Conservation (phyloP, 2,329 filamentous ascomycete species). For the Scytalidium sp. region DNA sequence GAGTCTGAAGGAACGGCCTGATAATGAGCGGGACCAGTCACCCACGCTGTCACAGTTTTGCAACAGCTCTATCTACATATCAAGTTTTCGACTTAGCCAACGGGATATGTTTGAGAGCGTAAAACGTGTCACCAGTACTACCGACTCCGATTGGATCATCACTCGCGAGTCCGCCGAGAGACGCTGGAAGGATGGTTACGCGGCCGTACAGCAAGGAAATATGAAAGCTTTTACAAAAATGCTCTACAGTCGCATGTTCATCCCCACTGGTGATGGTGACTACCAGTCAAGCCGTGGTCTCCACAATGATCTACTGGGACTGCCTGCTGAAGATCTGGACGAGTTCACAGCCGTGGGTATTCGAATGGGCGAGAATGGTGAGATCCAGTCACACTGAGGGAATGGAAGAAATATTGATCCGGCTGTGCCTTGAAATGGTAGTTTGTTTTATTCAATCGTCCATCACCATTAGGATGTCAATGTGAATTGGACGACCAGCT, state of each 20-base stretch:
- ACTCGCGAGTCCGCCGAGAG: conserved; percentile 5
- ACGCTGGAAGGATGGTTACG: conserved; percentile 10
- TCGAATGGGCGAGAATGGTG: conserved; percentile 4
- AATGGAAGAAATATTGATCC: too few relatives aligned
- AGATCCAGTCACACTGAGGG: too few relatives aligned
- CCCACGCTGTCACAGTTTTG: conserved; percentile 34
- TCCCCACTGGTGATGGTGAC: conserved; percentile 10
- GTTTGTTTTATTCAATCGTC: too few relatives aligned
- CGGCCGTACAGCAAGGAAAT: conserved; percentile 10
- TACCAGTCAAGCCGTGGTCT: conserved; percentile 7
- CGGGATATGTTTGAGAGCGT: conserved; percentile 42
- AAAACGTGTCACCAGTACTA: conserved; percentile 16
- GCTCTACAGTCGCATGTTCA: conserved; percentile 15
- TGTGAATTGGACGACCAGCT: too few relatives aligned
- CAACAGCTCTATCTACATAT: conserved; percentile 40
- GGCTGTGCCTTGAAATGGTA: too few relatives aligned
- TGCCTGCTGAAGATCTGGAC: conserved; percentile 16
- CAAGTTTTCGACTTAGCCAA: conserved; percentile 45
- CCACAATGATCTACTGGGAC: conserved; percentile 12
- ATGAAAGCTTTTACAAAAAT: conserved; percentile 11
- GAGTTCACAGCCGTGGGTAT: conserved; percentile 11
- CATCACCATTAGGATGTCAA: too few relatives aligned
- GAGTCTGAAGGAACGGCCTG: conserved; percentile 33
- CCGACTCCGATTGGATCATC: conserved; percentile 16
- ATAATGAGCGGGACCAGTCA: conserved; percentile 30